A percentile compares a stretch with the other conserved stretches of the same genome.
Conservation (phyloP, 352 stramenopile species). For the Globisporangium lucens region DNA sequence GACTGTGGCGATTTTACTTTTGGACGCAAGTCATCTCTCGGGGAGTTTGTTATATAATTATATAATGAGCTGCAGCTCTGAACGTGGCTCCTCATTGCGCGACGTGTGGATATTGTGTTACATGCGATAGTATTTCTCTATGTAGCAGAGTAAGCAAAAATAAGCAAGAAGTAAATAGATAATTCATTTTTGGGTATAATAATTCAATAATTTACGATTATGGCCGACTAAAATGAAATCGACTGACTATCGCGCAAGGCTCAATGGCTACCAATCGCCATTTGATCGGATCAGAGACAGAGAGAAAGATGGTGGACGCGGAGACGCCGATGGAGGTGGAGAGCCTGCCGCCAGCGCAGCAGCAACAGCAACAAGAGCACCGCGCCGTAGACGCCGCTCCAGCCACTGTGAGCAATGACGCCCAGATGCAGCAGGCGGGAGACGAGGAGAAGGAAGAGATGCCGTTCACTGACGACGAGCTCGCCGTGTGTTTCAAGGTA, state of each 20-base stretch:
- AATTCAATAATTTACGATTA: neutral
- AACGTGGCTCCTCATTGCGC: no score
- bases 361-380: neutral
- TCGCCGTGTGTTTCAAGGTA: slow-evolving; percentile 56
- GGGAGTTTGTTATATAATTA: no score
- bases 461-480: slow-evolving; percentile 72
- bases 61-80: no score
- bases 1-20: no score
- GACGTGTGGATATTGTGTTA: no score
- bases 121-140: no score
- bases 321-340: slow-evolving; percentile 34
- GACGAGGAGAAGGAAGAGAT: slow-evolving; percentile 38
- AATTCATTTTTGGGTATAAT: no score
- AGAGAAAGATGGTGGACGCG: slow-evolving; percentile 14
- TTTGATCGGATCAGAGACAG: slow-evolving; percentile 3
- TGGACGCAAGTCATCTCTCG: no score
- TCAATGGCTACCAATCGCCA: slow-evolving; percentile 18
- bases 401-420: neutral
- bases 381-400: neutral
- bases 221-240: neutral
- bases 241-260: slow-evolving; percentile 4
- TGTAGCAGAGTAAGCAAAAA: no score
- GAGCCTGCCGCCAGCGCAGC: slow-evolving; percentile 22
- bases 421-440: slow-evolving; percentile 9
- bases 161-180: no score